Percentiles rank a stretch among this genome's conserved stretches.
phyloP scores from a whole-genome alignment of 2,329 filamentous ascomycete genomes.

The Trichoderma arundinaceum region DNA sequence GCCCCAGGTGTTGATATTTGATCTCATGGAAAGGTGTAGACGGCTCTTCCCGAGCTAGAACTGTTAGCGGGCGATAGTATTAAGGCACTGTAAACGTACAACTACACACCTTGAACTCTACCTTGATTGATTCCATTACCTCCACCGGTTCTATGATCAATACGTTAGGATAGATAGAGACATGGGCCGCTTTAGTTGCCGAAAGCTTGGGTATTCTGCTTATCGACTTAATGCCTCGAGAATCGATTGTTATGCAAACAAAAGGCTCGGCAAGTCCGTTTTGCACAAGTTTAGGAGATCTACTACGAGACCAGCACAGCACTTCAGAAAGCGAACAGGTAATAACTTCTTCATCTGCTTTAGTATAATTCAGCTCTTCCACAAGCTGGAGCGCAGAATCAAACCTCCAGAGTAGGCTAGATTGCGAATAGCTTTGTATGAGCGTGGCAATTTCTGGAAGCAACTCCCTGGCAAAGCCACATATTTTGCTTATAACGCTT shows the following conservation, averaged over 20 bases:
- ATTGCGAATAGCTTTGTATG: not conserved
- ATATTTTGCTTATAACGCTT: not conserved
- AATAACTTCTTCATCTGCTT: not conserved
- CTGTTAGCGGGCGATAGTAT: not conserved
- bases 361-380: not conserved
- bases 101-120: not conserved
- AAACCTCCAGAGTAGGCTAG: slow-evolving; percentile 1
- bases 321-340: not conserved
- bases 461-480: not conserved
- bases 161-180: not conserved
- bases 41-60: not conserved
- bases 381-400: not conserved
- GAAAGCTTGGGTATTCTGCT: not conserved
- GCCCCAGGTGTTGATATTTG: not conserved
- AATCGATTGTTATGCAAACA: not conserved
- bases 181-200: not conserved
- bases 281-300: not conserved
- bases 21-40: not conserved
- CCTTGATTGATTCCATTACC: not conserved
- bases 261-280: not conserved
- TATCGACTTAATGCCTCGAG: slow-evolving; percentile 12
- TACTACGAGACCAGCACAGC: not conserved
- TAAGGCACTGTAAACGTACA: no score
- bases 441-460: not conserved
- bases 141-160: not conserved